Evolutionary conservation across 2,329 filamentous ascomycete species (phyloP).

Genomic region (Beauveria pseudobassiana): DNA sequence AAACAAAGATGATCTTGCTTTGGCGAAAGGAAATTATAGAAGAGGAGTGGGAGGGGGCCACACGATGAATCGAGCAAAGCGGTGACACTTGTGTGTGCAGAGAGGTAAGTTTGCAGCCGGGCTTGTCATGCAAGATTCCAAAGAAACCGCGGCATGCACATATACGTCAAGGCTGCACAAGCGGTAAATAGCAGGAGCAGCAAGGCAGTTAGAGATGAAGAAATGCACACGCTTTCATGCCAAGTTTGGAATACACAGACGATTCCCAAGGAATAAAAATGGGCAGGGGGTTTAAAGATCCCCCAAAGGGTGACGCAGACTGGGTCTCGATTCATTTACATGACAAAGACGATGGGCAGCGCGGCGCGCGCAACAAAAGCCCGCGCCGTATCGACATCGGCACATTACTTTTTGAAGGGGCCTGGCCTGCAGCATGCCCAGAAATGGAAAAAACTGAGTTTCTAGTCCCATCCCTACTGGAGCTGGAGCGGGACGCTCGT

Average conservation of each 20-base stretch:
- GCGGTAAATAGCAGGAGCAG: neutral
- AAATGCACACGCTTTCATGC: neutral
- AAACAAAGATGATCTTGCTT: neutral
- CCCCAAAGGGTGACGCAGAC: neutral
- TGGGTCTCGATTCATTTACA: neutral
- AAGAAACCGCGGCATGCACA: neutral
- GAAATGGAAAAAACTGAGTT: conserved; percentile 1
- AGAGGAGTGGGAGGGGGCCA: neutral
- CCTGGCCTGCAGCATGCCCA: neutral
- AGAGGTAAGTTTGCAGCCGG: neutral
- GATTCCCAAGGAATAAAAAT: neutral
- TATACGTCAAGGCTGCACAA: neutral
- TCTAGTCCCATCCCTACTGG: conserved; percentile 1
- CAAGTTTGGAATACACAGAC: neutral
- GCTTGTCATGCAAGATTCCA: neutral
- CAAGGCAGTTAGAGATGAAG: neutral
- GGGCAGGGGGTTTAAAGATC: neutral
- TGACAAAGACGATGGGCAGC: neutral
- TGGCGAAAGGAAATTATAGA: neutral
- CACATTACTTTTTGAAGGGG: conserved; percentile 2
- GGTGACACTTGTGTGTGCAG: neutral
- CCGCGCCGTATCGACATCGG: neutral
- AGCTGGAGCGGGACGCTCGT: conserved; percentile 4
- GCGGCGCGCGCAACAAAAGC: neutral
- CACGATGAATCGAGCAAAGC: neutral